Conservation (phyloP, 2,329 filamentous ascomycete genomes). For the Colletotrichum godetiae region DNA sequence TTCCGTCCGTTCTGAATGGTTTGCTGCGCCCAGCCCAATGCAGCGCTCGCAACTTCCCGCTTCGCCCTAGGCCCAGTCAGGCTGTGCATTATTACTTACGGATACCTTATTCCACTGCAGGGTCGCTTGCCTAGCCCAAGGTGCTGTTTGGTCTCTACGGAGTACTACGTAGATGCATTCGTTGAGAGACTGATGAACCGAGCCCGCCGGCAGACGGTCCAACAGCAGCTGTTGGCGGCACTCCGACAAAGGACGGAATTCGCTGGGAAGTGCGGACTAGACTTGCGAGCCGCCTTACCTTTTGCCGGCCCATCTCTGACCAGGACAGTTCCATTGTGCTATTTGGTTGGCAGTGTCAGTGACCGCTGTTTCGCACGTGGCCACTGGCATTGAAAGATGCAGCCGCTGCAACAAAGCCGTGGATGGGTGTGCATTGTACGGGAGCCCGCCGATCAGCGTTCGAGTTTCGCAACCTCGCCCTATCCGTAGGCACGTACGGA, state of each 20-base stretch:
- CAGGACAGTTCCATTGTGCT: constrained; percentile 2
- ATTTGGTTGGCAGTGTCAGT: not conserved
- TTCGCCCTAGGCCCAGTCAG: constrained; percentile 1
- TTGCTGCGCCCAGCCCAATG: constrained; percentile 7
- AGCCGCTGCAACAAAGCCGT: constrained; percentile 6
- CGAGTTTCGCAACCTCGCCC: constrained; percentile 21
- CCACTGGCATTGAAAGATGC: not conserved
- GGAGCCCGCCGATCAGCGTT: constrained; percentile 21
- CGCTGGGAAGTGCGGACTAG: not conserved
- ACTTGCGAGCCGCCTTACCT: not conserved
- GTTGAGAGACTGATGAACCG: not conserved
- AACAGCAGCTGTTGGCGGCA: not conserved
- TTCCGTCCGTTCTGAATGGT: not conserved
- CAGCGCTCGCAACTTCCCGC: constrained; percentile 22
- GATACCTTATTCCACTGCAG: not conserved
- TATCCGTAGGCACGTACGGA: not conserved
- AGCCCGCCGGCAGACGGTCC: not conserved
- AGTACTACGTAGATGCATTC: not conserved
- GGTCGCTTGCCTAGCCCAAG: not conserved
- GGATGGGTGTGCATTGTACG: not conserved
- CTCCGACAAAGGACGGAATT: not conserved
- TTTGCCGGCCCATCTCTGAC: not conserved
- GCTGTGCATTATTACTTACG: not conserved
- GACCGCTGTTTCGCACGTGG: constrained; percentile 17
- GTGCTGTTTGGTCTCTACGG: not conserved